A percentile compares a stretch with the other conserved stretches of the same genome.
phyloP scores from a whole-genome alignment of 192 early-diverging fungal species.

The Neocallimastix lanati region DNA sequence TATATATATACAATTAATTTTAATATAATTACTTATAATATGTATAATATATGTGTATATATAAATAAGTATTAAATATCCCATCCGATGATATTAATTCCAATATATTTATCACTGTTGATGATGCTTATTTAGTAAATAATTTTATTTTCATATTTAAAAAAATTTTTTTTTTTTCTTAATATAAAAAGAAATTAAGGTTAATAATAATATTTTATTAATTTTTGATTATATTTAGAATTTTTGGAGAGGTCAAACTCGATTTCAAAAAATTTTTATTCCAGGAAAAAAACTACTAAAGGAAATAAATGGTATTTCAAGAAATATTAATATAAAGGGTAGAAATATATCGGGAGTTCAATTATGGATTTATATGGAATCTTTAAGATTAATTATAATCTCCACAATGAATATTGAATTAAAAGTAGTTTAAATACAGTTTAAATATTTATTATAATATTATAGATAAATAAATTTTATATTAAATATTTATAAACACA shows the following conservation, averaged over 20 bases:
- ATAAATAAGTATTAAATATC: background rate
- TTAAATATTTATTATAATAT: no score
- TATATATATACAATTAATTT: no score
- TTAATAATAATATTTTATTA: no score
- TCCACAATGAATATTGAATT: slow-evolving; percentile 19
- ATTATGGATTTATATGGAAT: slow-evolving; percentile 16
- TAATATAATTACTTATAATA: no score
- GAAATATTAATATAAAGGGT: background rate
- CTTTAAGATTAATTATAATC: slow-evolving; percentile 12
- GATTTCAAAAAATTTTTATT: slow-evolving; percentile 6
- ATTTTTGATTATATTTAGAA: background rate
- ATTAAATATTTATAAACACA: no score
- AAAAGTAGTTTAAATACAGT: no score
- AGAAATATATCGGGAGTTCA: slow-evolving; percentile 10
- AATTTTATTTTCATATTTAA: no score
- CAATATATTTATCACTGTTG: background rate
- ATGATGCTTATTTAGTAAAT: background rate
- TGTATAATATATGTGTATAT: no score
- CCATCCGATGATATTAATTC: background rate
- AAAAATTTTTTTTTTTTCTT: no score
- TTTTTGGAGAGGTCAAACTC: slow-evolving; percentile 1
- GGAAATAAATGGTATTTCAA: background rate
- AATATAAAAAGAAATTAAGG: no score
- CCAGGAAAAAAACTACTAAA: background rate
- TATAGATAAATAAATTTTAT: no score